Base-by-base conservation (phyloP, 2,329 filamentous ascomycete species). In the Domatiomyces catenatus region DNA sequence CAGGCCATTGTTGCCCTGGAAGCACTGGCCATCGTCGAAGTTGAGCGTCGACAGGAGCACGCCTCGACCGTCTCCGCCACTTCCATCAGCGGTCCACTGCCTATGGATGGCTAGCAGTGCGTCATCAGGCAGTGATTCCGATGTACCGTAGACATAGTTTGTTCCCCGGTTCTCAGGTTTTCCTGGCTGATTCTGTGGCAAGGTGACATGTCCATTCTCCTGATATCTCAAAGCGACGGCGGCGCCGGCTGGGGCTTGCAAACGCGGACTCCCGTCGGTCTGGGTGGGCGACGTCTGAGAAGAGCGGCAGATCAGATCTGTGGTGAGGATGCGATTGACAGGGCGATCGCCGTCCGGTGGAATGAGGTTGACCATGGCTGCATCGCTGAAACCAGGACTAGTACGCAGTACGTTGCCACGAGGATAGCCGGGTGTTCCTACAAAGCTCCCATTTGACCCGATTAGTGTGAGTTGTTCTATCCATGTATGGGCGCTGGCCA, bases 11-110 rank as follows among this genome's bases (percentile, higher is more conserved):
- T 87, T 89, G 61, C 79, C 67, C 69, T 96, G 84, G 65, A 88
- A 88, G 71, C 92, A 98, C 61, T 86, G 83, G 22, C 84, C 84
- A 60, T 98, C 92, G 61, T 96, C 92, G 64, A 81, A 98, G 70
- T 84, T 80, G 59, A 86, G 81, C 1, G 79, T 83, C 0, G 83
- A 79, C 39, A 96, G 71, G 10, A 96, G 79, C 43, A 73, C 72
- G 28, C 92, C 92, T 42, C 83, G 79, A 47, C 77, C 74, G 63
- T 95, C 81, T 19, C 89, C 90, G 18, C 89, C 88, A 5, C 76
- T 83, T 54, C 89, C 89, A 51, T 86, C 80, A 17, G 73, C 65
- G 46, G 80, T 94, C 92, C 92, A 96, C 32, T 72, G 65, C 48
- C 82, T 72, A 56, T 94, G 80, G 32, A 95, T 82, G 50, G 70